Evolutionary conservation across 805 yeast species (phyloP).

Genomic region (Blastobotrys parvus): DNA sequence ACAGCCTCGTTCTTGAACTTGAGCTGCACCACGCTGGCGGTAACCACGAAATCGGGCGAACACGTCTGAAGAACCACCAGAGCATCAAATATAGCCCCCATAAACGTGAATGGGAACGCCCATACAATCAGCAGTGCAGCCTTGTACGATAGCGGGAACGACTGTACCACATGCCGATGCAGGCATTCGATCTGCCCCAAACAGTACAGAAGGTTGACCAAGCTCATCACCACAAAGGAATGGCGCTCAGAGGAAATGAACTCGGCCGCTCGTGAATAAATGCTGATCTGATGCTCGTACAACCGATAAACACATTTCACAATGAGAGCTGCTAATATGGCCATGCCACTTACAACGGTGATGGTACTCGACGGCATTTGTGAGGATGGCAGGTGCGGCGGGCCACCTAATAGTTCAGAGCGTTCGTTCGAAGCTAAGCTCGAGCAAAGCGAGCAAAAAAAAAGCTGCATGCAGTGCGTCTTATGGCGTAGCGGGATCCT

Average conservation of each 20-base stretch:
- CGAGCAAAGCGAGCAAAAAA: too few relatives aligned
- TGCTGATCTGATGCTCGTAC: too few relatives aligned
- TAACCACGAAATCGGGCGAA: background rate
- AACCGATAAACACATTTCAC: too few relatives aligned
- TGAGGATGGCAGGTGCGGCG: too few relatives aligned
- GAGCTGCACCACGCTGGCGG: background rate
- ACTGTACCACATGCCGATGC: background rate
- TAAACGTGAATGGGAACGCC: background rate
- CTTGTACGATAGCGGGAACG: background rate
- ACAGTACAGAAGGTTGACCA: too few relatives aligned
- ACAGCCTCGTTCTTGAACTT: background rate
- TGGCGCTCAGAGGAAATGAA: background rate
- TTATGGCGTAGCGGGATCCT: too few relatives aligned
- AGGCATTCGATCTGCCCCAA: background rate
- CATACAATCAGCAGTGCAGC: background rate
- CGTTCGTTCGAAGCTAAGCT: too few relatives aligned
- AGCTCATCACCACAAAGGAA: background rate
- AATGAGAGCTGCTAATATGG: too few relatives aligned
- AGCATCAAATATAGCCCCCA: background rate
- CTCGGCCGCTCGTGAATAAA: background rate
- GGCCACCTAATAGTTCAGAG: too few relatives aligned
- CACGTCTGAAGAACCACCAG: background rate
- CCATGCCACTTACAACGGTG: too few relatives aligned
- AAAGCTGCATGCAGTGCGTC: too few relatives aligned
- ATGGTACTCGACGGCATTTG: too few relatives aligned